These are phyloP conservation scores for Penicillium fimorum DNA, from an alignment of 495 filamentous ascomycete genomes.

Conservation along the genomic window DNA sequence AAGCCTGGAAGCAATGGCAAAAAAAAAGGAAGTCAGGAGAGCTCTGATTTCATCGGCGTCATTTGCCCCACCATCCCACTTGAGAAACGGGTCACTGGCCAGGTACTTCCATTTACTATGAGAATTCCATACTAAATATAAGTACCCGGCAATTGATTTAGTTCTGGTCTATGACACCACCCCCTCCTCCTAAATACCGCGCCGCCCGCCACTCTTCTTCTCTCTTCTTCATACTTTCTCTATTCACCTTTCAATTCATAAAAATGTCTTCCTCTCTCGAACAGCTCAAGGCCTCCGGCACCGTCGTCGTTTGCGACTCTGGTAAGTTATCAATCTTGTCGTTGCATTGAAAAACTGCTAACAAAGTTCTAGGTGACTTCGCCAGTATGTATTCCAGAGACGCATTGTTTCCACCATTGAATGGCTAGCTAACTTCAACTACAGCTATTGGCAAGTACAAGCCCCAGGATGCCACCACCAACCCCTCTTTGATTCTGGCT, in stretches of 20 bases:
- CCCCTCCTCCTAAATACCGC: conserved; percentile 28
- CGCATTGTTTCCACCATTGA: not conserved
- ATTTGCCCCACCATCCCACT: conserved; percentile 41
- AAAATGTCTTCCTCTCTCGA: conserved; percentile 84
- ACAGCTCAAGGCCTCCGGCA: conserved; percentile 94
- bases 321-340: conserved; percentile 55
- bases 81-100: not conserved
- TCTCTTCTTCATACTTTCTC: conserved; percentile 17
- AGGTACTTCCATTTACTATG: conserved; percentile 23
- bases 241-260: conserved; percentile 25
- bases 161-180: conserved; percentile 20
- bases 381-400: conserved; percentile 58
- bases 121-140: not conserved
- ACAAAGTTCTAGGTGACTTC: conserved; percentile 63
- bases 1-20: not conserved
- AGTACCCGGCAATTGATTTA: conserved; percentile 21
- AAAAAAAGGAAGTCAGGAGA: not conserved
- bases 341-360: conserved; percentile 19
- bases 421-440: conserved; percentile 27
- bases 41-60: conserved; percentile 32
- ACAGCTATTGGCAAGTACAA: conserved; percentile 98
- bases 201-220: conserved; percentile 31
- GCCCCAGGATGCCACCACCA: conserved; percentile 99
- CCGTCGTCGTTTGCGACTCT: conserved; percentile 94
- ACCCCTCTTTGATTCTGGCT: conserved; percentile 95